Percentiles rank a stretch among this genome's conserved stretches.
phyloP scores from a whole-genome alignment of 805 yeast genomes.

The Naumovozyma castellii region DNA sequence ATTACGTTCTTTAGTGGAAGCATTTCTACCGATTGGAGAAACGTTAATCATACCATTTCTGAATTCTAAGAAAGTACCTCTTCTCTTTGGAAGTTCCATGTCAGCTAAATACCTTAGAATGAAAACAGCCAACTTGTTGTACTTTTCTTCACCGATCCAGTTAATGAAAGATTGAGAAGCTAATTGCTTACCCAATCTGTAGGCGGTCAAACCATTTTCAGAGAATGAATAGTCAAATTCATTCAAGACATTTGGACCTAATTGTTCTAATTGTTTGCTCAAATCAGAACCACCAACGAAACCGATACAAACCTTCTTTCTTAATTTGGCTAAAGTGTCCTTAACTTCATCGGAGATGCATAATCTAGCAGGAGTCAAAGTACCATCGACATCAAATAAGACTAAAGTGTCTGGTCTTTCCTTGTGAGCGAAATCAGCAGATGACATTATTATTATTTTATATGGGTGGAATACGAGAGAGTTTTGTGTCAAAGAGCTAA shows the following conservation, averaged over 20 bases:
- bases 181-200: conserved; percentile 77
- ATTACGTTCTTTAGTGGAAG: conserved; percentile 85
- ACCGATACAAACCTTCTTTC: conserved; percentile 90
- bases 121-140: conserved; percentile 81
- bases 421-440: conserved; percentile 55
- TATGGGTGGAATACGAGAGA: conserved; percentile 1
- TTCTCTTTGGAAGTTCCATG: conserved; percentile 87
- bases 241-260: conserved; percentile 66
- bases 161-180: conserved; percentile 89
- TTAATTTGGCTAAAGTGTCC: conserved; percentile 57
- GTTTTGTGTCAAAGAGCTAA: conserved; percentile 4
- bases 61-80: conserved; percentile 98
- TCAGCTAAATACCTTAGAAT: conserved; percentile 76
- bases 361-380: conserved; percentile 95
- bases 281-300: conserved; percentile 97
- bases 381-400: conserved; percentile 96
- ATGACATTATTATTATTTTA: conserved; percentile 20
- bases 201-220: conserved; percentile 97
- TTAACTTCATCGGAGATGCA: conserved; percentile 68
- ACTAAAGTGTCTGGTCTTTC: conserved; percentile 81
- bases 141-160: conserved; percentile 93
- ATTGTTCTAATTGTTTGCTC: conserved; percentile 90
- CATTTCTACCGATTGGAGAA: conserved; percentile 97
- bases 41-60: conserved; percentile 99
- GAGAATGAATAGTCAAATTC: conserved; percentile 93